A percentile compares a stretch with the other conserved stretches of the same genome.
phyloP scores from a whole-genome alignment of 495 filamentous ascomycete species.

The Penicillium soppii region DNA sequence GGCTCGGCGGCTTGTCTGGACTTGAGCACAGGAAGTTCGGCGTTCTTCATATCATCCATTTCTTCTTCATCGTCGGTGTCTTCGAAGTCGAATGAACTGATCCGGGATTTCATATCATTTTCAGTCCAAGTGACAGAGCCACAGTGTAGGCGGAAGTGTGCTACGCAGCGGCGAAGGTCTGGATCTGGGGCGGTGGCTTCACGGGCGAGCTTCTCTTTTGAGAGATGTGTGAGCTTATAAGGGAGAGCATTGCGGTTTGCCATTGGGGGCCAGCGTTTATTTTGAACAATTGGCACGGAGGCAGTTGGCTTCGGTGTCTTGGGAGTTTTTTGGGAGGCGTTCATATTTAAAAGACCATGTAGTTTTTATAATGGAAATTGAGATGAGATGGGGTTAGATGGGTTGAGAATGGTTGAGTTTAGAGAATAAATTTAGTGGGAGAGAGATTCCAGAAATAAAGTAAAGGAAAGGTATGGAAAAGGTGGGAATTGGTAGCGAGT shows the following conservation, averaged over 20 bases:
- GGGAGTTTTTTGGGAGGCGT: slow-evolving; percentile 13
- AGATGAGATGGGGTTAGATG: too few species aligned
- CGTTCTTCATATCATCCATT: slow-evolving; percentile 14
- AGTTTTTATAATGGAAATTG: too few species aligned
- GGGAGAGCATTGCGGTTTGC: slow-evolving; percentile 42
- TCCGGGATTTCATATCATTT: slow-evolving; percentile 43
- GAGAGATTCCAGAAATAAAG: neutral
- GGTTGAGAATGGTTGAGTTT: too few species aligned
- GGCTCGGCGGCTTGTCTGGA: slow-evolving; percentile 1
- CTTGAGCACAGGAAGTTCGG: neutral
- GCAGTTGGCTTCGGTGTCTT: slow-evolving; percentile 18
- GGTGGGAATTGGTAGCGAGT: slow-evolving; percentile 1
- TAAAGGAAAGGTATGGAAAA: neutral
- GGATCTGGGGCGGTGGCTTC: slow-evolving; percentile 44
- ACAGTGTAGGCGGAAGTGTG: slow-evolving; percentile 41
- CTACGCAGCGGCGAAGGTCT: slow-evolving; percentile 42
- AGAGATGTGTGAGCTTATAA: slow-evolving; percentile 43
- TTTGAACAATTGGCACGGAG: slow-evolving; percentile 25
- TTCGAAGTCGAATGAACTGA: slow-evolving; percentile 45
- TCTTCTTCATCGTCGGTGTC: slow-evolving; percentile 38
- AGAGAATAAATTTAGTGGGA: neutral
- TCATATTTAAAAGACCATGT: slow-evolving; percentile 13
- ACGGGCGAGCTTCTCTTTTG: slow-evolving; percentile 41
- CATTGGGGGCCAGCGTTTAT: slow-evolving; percentile 42
- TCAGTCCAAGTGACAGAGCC: slow-evolving; percentile 42